Evolutionary conservation across 176 grass and related monocot genomes (phyloP).

Genomic region (Dactylis glomerata): DNA sequence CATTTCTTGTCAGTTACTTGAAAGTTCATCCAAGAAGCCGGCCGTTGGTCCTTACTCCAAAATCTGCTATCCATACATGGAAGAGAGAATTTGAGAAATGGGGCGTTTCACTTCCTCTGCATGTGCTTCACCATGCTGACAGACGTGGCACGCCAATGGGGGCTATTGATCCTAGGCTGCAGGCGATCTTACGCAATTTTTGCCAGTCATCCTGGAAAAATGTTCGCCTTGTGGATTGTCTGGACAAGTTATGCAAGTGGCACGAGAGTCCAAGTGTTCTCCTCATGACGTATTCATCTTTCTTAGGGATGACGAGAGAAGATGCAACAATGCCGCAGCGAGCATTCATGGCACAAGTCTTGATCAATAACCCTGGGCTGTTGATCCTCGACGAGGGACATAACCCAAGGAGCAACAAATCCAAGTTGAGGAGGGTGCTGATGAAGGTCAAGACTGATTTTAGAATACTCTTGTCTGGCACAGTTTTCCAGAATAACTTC

Average conservation of each 20-base stretch:
- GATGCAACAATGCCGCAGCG: conserved; percentile 43
- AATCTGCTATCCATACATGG: conserved; percentile 86
- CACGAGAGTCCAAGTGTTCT: conserved; percentile 78
- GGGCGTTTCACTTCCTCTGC: conserved; percentile 58
- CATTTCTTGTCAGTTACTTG: conserved; percentile 85
- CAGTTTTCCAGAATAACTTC: conserved; percentile 94
- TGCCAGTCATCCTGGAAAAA: conserved; percentile 34
- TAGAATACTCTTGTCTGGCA: conserved; percentile 88
- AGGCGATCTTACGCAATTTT: conserved; percentile 18
- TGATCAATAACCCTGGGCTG: conserved; percentile 72
- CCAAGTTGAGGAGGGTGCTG: conserved; percentile 70
- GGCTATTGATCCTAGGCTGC: conserved; percentile 34
- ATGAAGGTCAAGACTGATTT: conserved; percentile 93
- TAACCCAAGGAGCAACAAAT: conserved; percentile 85
- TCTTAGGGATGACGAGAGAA: conserved; percentile 60
- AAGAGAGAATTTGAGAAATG: conserved; percentile 80
- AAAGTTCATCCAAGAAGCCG: conserved; percentile 70
- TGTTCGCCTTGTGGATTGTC: conserved; percentile 49
- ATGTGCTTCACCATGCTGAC: conserved; percentile 50
- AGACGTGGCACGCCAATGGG: conserved; percentile 24
- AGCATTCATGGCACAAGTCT: conserved; percentile 48
- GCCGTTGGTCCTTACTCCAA: conserved; percentile 81
- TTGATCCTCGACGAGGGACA: conserved; percentile 95
- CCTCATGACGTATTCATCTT: conserved; percentile 85
- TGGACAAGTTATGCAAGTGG: conserved; percentile 80